These are phyloP conservation scores for Trichoderma harzianum DNA, from an alignment of 2,329 filamentous ascomycete genomes.

Conservation along the genomic window DNA sequence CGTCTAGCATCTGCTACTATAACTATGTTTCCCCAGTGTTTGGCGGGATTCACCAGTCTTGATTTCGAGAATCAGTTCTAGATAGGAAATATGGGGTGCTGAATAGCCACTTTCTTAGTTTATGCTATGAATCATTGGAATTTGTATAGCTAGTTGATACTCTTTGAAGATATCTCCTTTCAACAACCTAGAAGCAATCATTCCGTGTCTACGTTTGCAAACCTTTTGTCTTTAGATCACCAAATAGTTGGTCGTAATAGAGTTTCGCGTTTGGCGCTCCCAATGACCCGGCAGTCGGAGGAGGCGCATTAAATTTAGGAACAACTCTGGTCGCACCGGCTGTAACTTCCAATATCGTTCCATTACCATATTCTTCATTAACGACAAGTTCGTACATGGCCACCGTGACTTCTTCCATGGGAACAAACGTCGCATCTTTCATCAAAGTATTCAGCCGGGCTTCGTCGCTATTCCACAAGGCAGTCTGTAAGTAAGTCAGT, in stretches of 20 bases:
- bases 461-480: background rate
- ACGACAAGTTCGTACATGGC: background rate
- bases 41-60: too few relatives aligned
- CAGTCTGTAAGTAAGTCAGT: background rate
- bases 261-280: background rate
- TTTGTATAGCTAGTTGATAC: background rate
- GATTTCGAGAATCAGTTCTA: too few relatives aligned
- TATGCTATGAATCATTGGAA: background rate
- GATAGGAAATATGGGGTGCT: too few relatives aligned
- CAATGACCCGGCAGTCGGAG: background rate
- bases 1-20: too few relatives aligned
- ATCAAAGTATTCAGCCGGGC: background rate
- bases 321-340: constrained; percentile 18
- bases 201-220: background rate
- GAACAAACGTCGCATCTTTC: background rate
- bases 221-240: background rate
- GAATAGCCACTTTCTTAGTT: background rate
- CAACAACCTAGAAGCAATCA: background rate
- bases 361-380: background rate
- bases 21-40: too few relatives aligned
- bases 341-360: background rate
- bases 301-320: constrained; percentile 12
- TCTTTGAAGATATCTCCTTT: background rate
- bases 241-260: background rate
- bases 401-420: background rate